A percentile compares a stretch with the other conserved stretches of the same genome.
Conservation (phyloP, 345 rosid genomes). For the Bruguiera parviflora region DNA sequence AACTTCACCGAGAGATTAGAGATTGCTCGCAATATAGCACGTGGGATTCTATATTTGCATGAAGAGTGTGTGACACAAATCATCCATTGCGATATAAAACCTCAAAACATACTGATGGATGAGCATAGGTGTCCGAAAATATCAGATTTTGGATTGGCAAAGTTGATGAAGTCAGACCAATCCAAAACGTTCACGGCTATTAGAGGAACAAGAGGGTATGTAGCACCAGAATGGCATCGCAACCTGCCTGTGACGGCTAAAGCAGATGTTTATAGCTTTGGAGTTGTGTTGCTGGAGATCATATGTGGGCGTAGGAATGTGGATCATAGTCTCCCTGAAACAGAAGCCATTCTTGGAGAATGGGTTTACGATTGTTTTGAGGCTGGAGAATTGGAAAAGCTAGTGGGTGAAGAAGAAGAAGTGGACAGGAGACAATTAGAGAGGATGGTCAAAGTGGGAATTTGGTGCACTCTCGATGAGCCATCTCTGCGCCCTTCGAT, state of each 20-base stretch:
- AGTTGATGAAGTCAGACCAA: conserved; percentile 29
- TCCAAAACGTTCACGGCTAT: conserved; percentile 23
- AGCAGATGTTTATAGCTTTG: conserved; percentile 36
- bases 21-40: too few relatives aligned
- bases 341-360: conserved; percentile 20
- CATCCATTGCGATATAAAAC: too few relatives aligned
- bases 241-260: conserved; percentile 28
- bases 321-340: conserved; percentile 4
- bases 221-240: conserved; percentile 31
- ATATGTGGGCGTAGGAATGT: conserved; percentile 15
- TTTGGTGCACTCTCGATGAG: too few relatives aligned
- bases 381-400: not conserved
- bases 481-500: too few relatives aligned
- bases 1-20: conserved; percentile 18
- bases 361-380: conserved; percentile 23
- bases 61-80: too few relatives aligned
- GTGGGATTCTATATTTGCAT: too few relatives aligned
- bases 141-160: too few relatives aligned
- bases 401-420: conserved; percentile 16
- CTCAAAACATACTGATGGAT: too few relatives aligned
- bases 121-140: too few relatives aligned
- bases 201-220: conserved; percentile 26
- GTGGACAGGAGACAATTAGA: too few relatives aligned
- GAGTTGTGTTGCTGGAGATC: conserved; percentile 30
- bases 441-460: too few relatives aligned